A percentile compares a stretch with the other conserved stretches of the same genome.
Evolutionary conservation across 2,329 filamentous ascomycete species (phyloP).

Genomic region (Xylariomycetidae sp.): DNA sequence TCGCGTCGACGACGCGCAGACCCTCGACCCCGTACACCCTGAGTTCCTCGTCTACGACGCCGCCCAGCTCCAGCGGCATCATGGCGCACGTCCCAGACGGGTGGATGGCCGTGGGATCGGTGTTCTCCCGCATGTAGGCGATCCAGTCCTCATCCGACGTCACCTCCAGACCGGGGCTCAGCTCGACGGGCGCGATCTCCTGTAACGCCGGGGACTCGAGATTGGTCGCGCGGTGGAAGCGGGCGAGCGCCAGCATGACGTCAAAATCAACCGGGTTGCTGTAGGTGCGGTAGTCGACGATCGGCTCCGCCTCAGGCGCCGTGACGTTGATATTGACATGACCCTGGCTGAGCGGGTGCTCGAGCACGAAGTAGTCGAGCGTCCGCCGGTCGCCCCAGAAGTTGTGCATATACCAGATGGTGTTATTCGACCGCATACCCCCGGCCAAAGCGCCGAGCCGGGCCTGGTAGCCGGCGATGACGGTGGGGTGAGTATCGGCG

Average conservation of each 20-base stretch:
- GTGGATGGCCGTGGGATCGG: constrained; percentile 31
- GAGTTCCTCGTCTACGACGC: constrained; percentile 38
- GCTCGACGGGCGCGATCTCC: constrained; percentile 29
- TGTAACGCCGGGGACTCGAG: too few species aligned
- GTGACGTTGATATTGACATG: constrained; percentile 33
- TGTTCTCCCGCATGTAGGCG: constrained; percentile 14
- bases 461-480: constrained; percentile 29
- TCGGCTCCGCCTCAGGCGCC: constrained; percentile 28
- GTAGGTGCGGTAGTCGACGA: constrained; percentile 34
- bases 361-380: constrained; percentile 17
- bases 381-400: constrained; percentile 19
- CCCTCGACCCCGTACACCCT: constrained; percentile 42
- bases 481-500: constrained; percentile 24
- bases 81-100: constrained; percentile 40
- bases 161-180: constrained; percentile 26
- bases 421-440: constrained; percentile 29
- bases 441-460: constrained; percentile 33
- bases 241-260: constrained; percentile 32
- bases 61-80: constrained; percentile 37
- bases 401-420: constrained; percentile 32
- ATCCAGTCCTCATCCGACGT: constrained; percentile 28
- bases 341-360: constrained; percentile 33
- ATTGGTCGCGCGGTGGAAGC: constrained; percentile 31
- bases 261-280: constrained; percentile 34
- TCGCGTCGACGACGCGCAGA: constrained; percentile 43